Percentiles rank a stretch among this genome's conserved stretches.
Evolutionary conservation across 306 rosid species (phyloP).

Genomic region (Prunus kanzakura): DNA sequence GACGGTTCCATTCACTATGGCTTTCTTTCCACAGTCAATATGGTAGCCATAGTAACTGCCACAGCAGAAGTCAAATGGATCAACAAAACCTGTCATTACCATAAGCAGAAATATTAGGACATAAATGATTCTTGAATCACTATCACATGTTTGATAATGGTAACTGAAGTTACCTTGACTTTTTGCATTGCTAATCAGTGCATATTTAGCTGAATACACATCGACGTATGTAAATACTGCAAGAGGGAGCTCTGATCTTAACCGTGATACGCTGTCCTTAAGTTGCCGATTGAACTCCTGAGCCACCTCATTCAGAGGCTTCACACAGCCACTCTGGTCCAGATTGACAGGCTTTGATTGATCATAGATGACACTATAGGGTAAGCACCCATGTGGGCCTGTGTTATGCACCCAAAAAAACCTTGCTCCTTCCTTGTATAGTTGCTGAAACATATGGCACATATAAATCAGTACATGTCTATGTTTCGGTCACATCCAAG

Average conservation of each 20-base stretch:
- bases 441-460: constrained; percentile 42
- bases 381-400: constrained; percentile 84
- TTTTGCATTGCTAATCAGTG: constrained; percentile 50
- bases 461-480: constrained; percentile 4
- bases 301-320: constrained; percentile 64
- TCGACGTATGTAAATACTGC: constrained; percentile 67
- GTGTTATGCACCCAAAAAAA: constrained; percentile 78
- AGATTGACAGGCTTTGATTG: constrained; percentile 45
- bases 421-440: constrained; percentile 73
- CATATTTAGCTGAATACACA: constrained; percentile 63
- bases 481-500: not conserved
- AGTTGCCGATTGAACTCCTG: constrained; percentile 70
- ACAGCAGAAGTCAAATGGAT: constrained; percentile 77
- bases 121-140: not conserved
- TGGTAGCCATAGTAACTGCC: constrained; percentile 74
- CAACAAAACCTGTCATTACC: constrained; percentile 61
- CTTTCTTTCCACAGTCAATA: constrained; percentile 61
- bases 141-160: not conserved
- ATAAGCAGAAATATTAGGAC: constrained; percentile 11
- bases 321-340: constrained; percentile 65
- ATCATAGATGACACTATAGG: constrained; percentile 43
- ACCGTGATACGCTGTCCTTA: constrained; percentile 40
- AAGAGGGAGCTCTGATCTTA: constrained; percentile 41
- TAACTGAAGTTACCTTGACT: constrained; percentile 41
- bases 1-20: constrained; percentile 60